A percentile compares a stretch with the other conserved stretches of the same genome.
Conservation (phyloP, 805 yeast genomes). For the Wickerhamiella brachini region DNA sequence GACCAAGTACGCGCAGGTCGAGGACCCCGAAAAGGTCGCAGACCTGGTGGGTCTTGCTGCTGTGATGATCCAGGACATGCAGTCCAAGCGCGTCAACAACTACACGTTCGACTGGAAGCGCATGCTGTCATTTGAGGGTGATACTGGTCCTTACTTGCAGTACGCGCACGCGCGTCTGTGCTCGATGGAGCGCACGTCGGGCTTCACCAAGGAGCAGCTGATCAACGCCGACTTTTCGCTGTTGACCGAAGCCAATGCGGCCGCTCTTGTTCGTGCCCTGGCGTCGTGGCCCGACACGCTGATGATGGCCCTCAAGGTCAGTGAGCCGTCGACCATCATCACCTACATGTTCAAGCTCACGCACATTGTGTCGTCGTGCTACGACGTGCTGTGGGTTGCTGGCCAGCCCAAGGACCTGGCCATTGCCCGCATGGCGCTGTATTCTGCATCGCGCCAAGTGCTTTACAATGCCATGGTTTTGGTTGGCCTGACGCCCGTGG, state of each 20-base stretch:
- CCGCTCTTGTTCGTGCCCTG: slow-evolving; percentile 55
- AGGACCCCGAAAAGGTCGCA: slow-evolving; percentile 87
- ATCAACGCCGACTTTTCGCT: slow-evolving; percentile 41
- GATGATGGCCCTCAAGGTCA: slow-evolving; percentile 66
- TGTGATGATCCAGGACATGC: slow-evolving; percentile 98
- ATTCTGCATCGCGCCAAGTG: slow-evolving; percentile 79
- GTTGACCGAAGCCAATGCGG: slow-evolving; percentile 59
- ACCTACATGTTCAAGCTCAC: slow-evolving; percentile 86
- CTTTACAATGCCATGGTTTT: slow-evolving; percentile 78
- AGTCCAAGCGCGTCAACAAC: slow-evolving; percentile 89
- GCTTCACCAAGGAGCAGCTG: slow-evolving; percentile 19
- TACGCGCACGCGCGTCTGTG: slow-evolving; percentile 95
- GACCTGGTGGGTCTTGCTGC: slow-evolving; percentile 94
- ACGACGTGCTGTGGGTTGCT: slow-evolving; percentile 91
- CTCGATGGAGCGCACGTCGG: slow-evolving; percentile 80
- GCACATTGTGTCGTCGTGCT: slow-evolving; percentile 91
- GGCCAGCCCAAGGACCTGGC: slow-evolving; percentile 86
- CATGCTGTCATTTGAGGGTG: slow-evolving; percentile 97
- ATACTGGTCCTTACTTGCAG: slow-evolving; percentile 97
- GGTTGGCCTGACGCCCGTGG: slow-evolving; percentile 94
- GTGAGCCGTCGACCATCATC: slow-evolving; percentile 88
- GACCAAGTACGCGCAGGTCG: slow-evolving; percentile 81
- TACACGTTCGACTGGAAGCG: slow-evolving; percentile 96
- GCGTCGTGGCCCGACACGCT: slow-evolving; percentile 87
- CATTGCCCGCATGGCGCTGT: slow-evolving; percentile 80